Evolutionary conservation across 306 rosid species (phyloP), one percentile per base, ranked within the genome.

Genomic region (Chamaecrista fasciculata): DNA sequence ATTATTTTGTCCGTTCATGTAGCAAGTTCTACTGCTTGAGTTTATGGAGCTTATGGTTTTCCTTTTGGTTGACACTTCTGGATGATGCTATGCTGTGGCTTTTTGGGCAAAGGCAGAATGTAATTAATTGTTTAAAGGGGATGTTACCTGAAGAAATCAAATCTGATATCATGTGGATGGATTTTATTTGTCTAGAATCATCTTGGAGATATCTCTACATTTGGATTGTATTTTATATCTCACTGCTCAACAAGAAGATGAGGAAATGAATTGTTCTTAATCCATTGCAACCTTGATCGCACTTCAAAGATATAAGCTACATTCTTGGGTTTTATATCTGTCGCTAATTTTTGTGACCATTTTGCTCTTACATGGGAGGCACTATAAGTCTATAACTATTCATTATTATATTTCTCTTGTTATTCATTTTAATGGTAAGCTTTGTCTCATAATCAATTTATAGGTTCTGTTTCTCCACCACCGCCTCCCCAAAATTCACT

Each of bases 361-460:
- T 88, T 84, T 86, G 80, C 85, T 82, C 82, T 88, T 76, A 78
- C 83, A 62, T 69, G 86, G 93, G 93, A 87, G 80, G 86, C 82
- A 46, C 81, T 77, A 75, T 69, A 80, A 78, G 81, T 93, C 81
- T 77, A 75, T 69, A 80, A 78, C 83, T 93, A 79, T 82, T 82
- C 91, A 56, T 85, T 85, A 70, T 84, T 86, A 79, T 85, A 83
- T 88, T 84, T 83, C 92, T 86, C 89, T 82, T 90, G 83, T 83
- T 84, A 56, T 83, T 78, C 85, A 68, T 50, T 70, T 78, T 74
- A 76, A 87, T 64, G 98, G 98, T 90, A 90, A 94, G 97, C 82
- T 71, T 82, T 75, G 70, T 77, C 79, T 84, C 66, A 47, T 79
- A 57, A 29, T 70, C 75, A 69, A 43, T 72, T 60, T 49, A 46